Evolutionary conservation across 208 protist species (phyloP).

Genomic region (Trypanosoma boissoni): DNA sequence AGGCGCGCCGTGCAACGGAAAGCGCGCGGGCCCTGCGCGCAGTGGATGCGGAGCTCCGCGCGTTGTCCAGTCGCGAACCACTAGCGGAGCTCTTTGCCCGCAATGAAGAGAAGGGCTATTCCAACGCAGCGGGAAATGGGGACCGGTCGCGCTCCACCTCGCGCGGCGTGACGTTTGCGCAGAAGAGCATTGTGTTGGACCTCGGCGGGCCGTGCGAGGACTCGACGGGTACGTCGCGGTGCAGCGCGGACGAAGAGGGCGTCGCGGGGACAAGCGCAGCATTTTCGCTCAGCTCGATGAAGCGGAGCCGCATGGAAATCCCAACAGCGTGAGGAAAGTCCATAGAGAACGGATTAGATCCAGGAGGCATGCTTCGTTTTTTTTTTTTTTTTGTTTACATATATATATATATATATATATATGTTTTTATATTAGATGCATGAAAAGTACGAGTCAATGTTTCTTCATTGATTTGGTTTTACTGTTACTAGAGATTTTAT

Average conservation of each 20-base stretch:
- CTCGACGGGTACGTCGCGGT: not conserved
- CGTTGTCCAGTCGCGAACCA: slow-evolving; percentile 29
- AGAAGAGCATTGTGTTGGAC: slow-evolving; percentile 61
- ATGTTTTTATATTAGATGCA: too few relatives aligned
- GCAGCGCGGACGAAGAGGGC: slow-evolving; percentile 6
- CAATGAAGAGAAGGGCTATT: too few relatives aligned
- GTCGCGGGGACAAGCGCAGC: slow-evolving; percentile 48
- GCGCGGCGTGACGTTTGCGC: slow-evolving; percentile 46
- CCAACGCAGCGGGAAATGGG: too few relatives aligned
- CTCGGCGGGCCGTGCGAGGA: slow-evolving; percentile 5
- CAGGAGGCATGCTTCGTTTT: slow-evolving; percentile 6
- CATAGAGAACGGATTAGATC: not conserved
- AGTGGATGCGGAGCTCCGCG: slow-evolving; percentile 43
- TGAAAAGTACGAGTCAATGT: too few relatives aligned
- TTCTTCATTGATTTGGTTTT: too few relatives aligned
- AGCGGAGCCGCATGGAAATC: slow-evolving; percentile 25
- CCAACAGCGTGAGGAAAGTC: slow-evolving; percentile 32
- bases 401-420: too few relatives aligned
- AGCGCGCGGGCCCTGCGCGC: slow-evolving; percentile 30
- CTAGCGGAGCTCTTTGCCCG: too few relatives aligned
- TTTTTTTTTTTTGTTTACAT: not conserved
- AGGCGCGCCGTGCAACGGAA: slow-evolving; percentile 46
- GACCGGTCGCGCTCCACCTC: slow-evolving; percentile 30
- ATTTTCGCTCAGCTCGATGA: slow-evolving; percentile 49
- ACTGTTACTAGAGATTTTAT: too few relatives aligned